Conservation (phyloP, 768 basidiomycete species). For the Gloeostereum incarnatum region DNA sequence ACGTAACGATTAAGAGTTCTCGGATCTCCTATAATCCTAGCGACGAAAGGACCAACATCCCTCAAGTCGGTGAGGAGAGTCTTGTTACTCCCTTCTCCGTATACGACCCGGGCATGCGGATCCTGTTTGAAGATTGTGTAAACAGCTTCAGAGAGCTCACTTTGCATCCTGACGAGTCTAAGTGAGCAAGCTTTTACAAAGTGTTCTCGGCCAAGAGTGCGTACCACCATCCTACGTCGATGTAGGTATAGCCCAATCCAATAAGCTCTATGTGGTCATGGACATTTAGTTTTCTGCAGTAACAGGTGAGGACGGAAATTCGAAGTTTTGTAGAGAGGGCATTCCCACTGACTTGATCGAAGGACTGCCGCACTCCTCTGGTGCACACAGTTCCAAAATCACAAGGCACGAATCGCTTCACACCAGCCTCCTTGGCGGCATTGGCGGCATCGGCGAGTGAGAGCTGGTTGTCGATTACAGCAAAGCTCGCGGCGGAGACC, state of each 20-base stretch:
- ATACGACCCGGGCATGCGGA: background rate
- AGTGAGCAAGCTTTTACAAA: background rate
- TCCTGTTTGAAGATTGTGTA: background rate
- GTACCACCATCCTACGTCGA: conserved; percentile 1
- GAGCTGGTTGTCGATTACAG: conserved; percentile 7
- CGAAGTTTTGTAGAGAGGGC: background rate
- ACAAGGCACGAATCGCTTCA: conserved; percentile 2
- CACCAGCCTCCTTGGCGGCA: conserved; percentile 16
- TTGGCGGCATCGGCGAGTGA: conserved; percentile 16
- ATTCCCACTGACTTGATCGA: background rate
- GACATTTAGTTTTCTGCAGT: background rate
- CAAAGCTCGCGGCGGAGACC: background rate
- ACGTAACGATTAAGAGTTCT: conserved; percentile 21
- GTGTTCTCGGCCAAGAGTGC: background rate
- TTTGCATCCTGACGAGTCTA: background rate
- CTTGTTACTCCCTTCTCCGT: conserved; percentile 9
- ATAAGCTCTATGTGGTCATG: background rate
- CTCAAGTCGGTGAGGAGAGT: conserved; percentile 13
- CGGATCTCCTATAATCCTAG: conserved; percentile 19
- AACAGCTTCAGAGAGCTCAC: background rate
- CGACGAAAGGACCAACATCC: conserved; percentile 18
- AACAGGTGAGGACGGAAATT: background rate
- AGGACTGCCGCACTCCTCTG: background rate
- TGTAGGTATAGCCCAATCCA: conserved; percentile 1
- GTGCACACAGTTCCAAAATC: background rate